Evolutionary conservation across 2,329 filamentous ascomycete genomes (phyloP), one percentile per base, ranked within the genome.

Genomic region (Cytospora chrysosperma): DNA sequence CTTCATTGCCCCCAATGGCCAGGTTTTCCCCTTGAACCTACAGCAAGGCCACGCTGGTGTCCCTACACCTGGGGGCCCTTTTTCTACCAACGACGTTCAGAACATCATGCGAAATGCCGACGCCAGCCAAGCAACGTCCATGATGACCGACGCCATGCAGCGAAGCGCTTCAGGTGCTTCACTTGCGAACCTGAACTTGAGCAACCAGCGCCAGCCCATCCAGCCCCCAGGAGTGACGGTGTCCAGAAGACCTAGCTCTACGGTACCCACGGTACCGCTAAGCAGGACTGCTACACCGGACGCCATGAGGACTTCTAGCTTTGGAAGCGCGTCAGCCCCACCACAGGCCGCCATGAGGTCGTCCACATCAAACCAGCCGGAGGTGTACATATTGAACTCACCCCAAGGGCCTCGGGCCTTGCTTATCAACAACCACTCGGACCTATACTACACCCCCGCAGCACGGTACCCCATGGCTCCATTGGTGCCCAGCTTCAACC

Each of bases 321-420:
- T 69, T 57, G 66, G 71, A 47, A 73, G 71, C 63, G 72, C 67
- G 53, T 55, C 70, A n/a, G 59, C 70, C 37, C 64, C 71, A 15
- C 64, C 71, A 13, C 67, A 37, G 59, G 56, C 61, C 58, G 67
- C 58, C 59, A 64, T 64, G 58, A 66, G 67, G 66, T 66, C 52
- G 63, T 54, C 57, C 28, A 53, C 70, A 17, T 55, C 72, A 21
- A 71, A 71, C 34, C 75, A 75, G 27, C 76, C 81, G 0, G 81
- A 85, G 64, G 83, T 88, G 2, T 88, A 88, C 67, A 82, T 89
- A 27, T 71, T 89, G 8, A 84, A 81, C 19, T 88, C 86, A 0
- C 85, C 86, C 0, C 78, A 79, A 50, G 86, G 86, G 0, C 86
- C 86, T 1, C 81, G 81, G 24, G 86, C 81, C 7, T 72, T 89